Conservation (phyloP, 371 early-diverging fungal genomes). For the Lichtheimia ramosa region DNA sequence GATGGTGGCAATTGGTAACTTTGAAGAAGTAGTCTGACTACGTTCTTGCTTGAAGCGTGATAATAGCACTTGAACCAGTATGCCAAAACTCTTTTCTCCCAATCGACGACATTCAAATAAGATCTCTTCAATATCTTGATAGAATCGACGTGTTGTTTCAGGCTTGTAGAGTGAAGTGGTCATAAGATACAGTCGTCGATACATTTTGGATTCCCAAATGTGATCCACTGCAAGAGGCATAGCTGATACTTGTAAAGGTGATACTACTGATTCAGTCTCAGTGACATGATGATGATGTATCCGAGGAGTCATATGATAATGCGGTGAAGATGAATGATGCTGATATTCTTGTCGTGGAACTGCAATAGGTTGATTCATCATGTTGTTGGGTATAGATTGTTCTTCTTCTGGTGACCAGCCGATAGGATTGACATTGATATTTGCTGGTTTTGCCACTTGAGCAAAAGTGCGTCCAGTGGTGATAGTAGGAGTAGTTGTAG, state of each 20-base stretch:
- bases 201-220: neutral
- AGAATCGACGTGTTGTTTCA: conserved; percentile 2
- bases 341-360: neutral
- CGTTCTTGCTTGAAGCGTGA: conserved; percentile 12
- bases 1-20: neutral
- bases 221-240: neutral
- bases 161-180: neutral
- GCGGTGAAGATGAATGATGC: neutral
- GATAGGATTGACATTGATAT: neutral
- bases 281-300: neutral
- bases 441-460: neutral
- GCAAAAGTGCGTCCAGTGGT: conserved; percentile 9
- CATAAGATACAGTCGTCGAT: conserved; percentile 6
- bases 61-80: conserved; percentile 15
- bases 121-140: conserved; percentile 10
- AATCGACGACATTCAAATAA: conserved; percentile 14
- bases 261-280: neutral
- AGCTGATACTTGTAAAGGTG: neutral
- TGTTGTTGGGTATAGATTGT: neutral
- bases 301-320: neutral
- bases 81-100: conserved; percentile 14
- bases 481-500: neutral
- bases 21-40: no score
- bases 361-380: neutral
- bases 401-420: conserved; percentile 15